Conservation (phyloP, 139 green algal genomes). For the Haematococcus lacustris region DNA sequence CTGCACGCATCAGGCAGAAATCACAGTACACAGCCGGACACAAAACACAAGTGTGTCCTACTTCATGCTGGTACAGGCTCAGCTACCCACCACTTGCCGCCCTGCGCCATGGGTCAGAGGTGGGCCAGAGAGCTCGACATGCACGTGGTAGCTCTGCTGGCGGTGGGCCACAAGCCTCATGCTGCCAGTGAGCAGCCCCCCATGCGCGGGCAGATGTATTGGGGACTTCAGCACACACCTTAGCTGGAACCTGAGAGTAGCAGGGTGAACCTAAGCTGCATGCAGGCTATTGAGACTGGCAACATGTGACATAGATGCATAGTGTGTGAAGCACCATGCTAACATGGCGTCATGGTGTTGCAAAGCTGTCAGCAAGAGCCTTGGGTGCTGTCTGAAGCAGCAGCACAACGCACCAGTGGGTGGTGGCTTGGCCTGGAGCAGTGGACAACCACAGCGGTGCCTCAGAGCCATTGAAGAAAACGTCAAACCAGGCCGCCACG, state of each 20-base stretch:
- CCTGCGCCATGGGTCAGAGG: constrained; percentile 24
- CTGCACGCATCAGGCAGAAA: background rate
- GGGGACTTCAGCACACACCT: constrained; percentile 37
- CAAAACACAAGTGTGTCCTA: no score
- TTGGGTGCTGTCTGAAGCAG: no score
- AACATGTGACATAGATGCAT: no score
- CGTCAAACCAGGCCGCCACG: constrained; percentile 92
- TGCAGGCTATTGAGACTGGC: no score
- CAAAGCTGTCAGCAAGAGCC: no score
- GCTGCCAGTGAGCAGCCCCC: constrained; percentile 38
- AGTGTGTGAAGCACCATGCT: no score
- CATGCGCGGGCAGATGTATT: background rate
- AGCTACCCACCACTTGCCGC: constrained; percentile 34
- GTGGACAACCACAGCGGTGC: constrained; percentile 78
- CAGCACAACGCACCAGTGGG: constrained; percentile 85
- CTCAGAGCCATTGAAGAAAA: constrained; percentile 74
- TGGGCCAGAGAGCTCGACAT: constrained; percentile 51
- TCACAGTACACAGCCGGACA: background rate
- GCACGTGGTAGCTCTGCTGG: constrained; percentile 75
- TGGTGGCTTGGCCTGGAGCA: constrained; percentile 82
- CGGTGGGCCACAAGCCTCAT: constrained; percentile 63
- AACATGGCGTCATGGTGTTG: no score
- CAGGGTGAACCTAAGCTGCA: no score
- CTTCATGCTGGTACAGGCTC: no score
- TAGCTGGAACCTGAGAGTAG: constrained; percentile 83